Evolutionary conservation across 2,329 filamentous ascomycete genomes (phyloP).

Genomic region (Pseudogymnoascus sp.): DNA sequence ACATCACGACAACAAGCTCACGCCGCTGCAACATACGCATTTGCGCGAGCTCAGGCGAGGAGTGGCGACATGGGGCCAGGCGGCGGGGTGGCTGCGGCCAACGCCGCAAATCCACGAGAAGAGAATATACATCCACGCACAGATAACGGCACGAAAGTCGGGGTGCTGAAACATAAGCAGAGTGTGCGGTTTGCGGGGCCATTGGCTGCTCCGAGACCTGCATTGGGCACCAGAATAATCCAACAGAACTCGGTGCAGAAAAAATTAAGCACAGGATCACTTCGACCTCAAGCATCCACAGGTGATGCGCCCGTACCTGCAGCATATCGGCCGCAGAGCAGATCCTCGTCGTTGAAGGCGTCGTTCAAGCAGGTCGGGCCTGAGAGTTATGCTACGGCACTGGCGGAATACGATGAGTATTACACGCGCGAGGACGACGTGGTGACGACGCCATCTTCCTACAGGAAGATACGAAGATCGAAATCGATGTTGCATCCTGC

Average conservation of each 20-base stretch:
- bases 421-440: constrained; percentile 41
- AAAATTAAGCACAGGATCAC: constrained; percentile 17
- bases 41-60: constrained; percentile 40
- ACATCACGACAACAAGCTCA: constrained; percentile 50
- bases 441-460: constrained; percentile 39
- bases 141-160: not conserved
- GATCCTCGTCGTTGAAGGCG: constrained; percentile 25
- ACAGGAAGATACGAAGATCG: constrained; percentile 43
- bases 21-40: constrained; percentile 53
- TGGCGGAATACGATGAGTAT: constrained; percentile 34
- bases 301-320: constrained; percentile 23
- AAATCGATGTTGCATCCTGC: constrained; percentile 42
- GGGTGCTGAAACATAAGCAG: constrained; percentile 35
- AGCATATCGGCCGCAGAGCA: constrained; percentile 24
- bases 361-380: constrained; percentile 20
- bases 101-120: constrained; percentile 10
- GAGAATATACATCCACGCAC: constrained; percentile 16
- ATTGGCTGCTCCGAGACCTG: constrained; percentile 20
- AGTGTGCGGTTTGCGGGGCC: constrained; percentile 44
- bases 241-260: constrained; percentile 13
- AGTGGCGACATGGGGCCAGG: constrained; percentile 30
- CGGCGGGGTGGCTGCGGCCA: constrained; percentile 15
- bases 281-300: constrained; percentile 22
- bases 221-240: constrained; percentile 19
- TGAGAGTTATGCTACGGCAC: constrained; percentile 30